Base-by-base conservation (phyloP, 2,329 filamentous ascomycete species). In the Fusarium denticulatum region DNA sequence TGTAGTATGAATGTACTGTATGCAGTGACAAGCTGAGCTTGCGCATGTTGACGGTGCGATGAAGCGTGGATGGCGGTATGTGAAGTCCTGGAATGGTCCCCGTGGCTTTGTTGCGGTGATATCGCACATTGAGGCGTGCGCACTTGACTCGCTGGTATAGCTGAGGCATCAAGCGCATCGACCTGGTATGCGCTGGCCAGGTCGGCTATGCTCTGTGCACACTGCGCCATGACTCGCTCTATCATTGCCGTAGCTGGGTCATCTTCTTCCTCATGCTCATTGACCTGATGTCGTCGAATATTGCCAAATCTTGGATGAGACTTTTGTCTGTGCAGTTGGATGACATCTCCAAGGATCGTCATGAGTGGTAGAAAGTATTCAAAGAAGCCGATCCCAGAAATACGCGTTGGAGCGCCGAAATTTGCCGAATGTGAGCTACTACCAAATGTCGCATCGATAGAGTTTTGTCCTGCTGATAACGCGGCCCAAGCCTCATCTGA, bases 1-100 rank as follows among this genome's bases (percentile, higher is more conserved):
- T 60, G 57, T 0, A 60, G 13, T 15, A 60, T 60, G 18, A 60
- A 60, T 8, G 36, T 60, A n/a, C 57, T 60, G 18, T 60, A 60
- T 26, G 57, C 57, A 7, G 57, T 55, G 12, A 60, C 57, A 13
- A 60, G 57, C 36, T 55, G 57, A 4, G 57, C 57, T 5, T 60
- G 57, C n/a, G 57, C 57, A 4, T 60, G 22, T 32, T 18, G 57
- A 9, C 57, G 57, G 3, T 40, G 57, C 0, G 57, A 55, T 5
- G 57, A 50, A 16, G 22, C 43, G 15, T 30, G 45, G 5, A 26
- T 26, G 9, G n/a, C 20, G 7, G 43, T 6, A 36, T 58, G 18
- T 3, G 30, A 52, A 3, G 56, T 6, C 9, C 30, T 58, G 22
- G 16, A 7, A n/a, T 8, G 42, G 5, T 14, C 30, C 0, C 30